phyloP scores from a whole-genome alignment of 169 alveolate genomes.

The Toxoplasma gondii region DNA sequence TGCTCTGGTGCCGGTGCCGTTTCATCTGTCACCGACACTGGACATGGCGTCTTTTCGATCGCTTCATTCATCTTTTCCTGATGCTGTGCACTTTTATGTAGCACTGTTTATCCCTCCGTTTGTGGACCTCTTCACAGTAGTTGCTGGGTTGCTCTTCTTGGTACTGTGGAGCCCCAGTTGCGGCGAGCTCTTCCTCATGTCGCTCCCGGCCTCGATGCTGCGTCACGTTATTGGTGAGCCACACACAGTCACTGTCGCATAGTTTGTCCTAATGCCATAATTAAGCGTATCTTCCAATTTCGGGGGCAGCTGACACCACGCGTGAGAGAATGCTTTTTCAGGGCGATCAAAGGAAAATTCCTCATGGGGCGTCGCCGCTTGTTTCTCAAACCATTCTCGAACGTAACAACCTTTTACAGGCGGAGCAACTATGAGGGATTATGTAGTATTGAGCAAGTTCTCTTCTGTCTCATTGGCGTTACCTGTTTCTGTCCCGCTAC shows the following conservation, averaged over 20 bases:
- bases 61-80: neutral
- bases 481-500: neutral
- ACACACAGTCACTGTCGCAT: too few relatives aligned
- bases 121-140: neutral
- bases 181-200: conserved; percentile 24
- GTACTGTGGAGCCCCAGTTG: neutral
- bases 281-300: too few relatives aligned
- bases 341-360: too few relatives aligned
- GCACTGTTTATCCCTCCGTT: neutral
- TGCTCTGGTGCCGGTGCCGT: neutral
- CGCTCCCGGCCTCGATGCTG: neutral
- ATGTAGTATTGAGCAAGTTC: too few relatives aligned
- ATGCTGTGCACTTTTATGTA: neutral
- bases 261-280: too few relatives aligned
- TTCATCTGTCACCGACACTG: neutral
- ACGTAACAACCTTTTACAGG: too few relatives aligned
- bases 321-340: too few relatives aligned
- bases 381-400: too few relatives aligned
- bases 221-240: conserved; percentile 12
- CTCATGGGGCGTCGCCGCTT: too few relatives aligned
- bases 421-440: too few relatives aligned
- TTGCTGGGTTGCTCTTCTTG: neutral
- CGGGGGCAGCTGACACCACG: too few relatives aligned
- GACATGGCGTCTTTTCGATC: neutral
- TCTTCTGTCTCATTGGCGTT: neutral